Evolutionary conservation across 331 rosid genomes (phyloP).

Genomic region (Spiraea crenata): DNA sequence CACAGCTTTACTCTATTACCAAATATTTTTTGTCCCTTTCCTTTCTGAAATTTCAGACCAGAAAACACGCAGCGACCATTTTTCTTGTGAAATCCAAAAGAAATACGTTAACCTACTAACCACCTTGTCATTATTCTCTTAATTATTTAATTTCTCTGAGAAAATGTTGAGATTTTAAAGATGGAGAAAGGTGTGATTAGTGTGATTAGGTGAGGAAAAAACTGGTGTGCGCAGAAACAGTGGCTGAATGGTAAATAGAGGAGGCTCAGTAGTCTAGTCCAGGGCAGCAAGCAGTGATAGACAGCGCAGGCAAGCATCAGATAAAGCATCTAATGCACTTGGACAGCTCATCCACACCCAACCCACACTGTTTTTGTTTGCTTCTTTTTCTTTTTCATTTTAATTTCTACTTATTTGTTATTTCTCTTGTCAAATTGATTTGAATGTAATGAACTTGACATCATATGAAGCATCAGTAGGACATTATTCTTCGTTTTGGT

Average conservation of each 20-base stretch:
- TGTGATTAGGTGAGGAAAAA: conserved; percentile 5
- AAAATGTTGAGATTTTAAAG: neutral
- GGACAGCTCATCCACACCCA: conserved; percentile 67
- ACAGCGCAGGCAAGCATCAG: conserved; percentile 38
- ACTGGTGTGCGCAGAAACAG: neutral
- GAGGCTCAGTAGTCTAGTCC: conserved; percentile 8
- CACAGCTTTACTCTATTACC: too few relatives aligned
- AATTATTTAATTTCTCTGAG: neutral
- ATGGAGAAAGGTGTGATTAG: neutral
- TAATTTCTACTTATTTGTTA: neutral
- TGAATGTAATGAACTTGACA: too few relatives aligned
- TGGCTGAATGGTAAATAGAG: conserved; percentile 8
- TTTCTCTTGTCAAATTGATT: conserved; percentile 5
- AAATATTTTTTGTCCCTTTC: too few relatives aligned
- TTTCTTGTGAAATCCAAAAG: neutral
- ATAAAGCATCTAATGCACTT: conserved; percentile 56
- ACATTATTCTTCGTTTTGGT: too few relatives aligned
- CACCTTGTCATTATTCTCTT: neutral
- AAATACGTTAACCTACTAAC: neutral
- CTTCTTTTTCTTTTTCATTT: neutral
- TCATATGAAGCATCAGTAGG: too few relatives aligned
- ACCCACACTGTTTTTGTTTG: conserved; percentile 26
- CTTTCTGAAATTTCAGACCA: neutral
- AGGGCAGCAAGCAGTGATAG: conserved; percentile 19
- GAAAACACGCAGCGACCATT: neutral